A percentile compares a stretch with the other conserved stretches of the same genome.
Evolutionary conservation across 768 basidiomycete genomes (phyloP).

Genomic region (Leccinum boreale): DNA sequence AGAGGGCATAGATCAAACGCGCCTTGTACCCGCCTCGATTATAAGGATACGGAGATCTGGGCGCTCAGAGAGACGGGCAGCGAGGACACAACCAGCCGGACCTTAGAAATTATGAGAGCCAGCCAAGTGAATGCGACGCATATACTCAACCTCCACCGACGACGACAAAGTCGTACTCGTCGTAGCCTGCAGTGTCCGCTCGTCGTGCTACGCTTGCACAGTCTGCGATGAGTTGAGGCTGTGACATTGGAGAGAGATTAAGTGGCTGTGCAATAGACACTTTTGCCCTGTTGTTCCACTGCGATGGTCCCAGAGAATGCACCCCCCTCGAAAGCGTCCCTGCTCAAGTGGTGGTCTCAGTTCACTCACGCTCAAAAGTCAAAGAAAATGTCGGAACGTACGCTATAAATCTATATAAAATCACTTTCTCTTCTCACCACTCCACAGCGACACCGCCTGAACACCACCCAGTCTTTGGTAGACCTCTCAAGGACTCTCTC

Average conservation of each 20-base stretch:
- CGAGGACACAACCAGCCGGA: slow-evolving; percentile 44
- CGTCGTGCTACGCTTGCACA: slow-evolving; percentile 2
- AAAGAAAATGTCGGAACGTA: slow-evolving; percentile 50
- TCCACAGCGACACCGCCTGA: slow-evolving; percentile 29
- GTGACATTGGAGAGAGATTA: neutral
- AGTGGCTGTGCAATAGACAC: slow-evolving; percentile 19
- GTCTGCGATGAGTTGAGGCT: neutral
- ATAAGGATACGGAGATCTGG: slow-evolving; percentile 36
- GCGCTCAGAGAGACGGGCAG: slow-evolving; percentile 42
- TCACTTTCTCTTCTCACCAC: neutral
- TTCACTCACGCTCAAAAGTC: slow-evolving; percentile 63
- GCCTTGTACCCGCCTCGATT: slow-evolving; percentile 48
- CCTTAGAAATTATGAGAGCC: slow-evolving; percentile 20
- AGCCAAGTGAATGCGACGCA: neutral
- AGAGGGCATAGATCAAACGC: neutral
- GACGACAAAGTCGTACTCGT: slow-evolving; percentile 50
- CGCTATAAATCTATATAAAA: slow-evolving; percentile 35
- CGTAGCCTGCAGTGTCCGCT: slow-evolving; percentile 1
- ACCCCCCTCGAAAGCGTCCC: slow-evolving; percentile 50
- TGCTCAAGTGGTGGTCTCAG: slow-evolving; percentile 82
- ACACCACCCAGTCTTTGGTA: slow-evolving; percentile 72
- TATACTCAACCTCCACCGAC: slow-evolving; percentile 48
- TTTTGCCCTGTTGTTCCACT: neutral
- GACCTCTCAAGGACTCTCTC: slow-evolving; percentile 79
- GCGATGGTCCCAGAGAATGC: slow-evolving; percentile 30